phyloP scores from a whole-genome alignment of 495 filamentous ascomycete species.

The Thermochaetoides thermophila region DNA sequence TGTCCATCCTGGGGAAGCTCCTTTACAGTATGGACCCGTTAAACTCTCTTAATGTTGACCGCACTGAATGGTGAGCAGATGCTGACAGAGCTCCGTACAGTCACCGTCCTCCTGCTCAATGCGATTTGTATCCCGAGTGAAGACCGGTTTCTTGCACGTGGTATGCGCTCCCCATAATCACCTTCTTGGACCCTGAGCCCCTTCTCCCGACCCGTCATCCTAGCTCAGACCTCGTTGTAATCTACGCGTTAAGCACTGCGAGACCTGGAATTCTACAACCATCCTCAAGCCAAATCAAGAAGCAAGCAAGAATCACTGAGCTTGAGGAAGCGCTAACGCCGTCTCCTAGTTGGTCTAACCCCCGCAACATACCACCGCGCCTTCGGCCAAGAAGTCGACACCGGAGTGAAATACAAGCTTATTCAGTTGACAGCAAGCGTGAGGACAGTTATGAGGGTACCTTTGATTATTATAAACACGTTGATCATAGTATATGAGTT shows the following conservation, averaged over 20 bases:
- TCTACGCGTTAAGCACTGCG: no score
- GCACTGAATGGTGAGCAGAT: background rate
- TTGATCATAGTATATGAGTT: slow-evolving; percentile 82
- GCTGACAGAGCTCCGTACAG: slow-evolving; percentile 23
- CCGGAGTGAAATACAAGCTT: slow-evolving; percentile 73
- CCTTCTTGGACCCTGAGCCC: background rate
- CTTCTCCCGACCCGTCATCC: background rate
- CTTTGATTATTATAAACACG: slow-evolving; percentile 82
- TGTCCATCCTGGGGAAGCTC: slow-evolving; percentile 8
- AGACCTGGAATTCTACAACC: no score
- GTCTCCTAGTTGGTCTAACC: slow-evolving; percentile 90
- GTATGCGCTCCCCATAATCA: slow-evolving; percentile 41
- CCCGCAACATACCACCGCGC: slow-evolving; percentile 46
- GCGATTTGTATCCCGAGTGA: slow-evolving; percentile 91
- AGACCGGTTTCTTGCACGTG: slow-evolving; percentile 91
- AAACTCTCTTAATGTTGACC: background rate
- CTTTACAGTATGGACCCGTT: slow-evolving; percentile 4
- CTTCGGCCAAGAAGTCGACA: slow-evolving; percentile 57
- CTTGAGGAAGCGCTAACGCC: no score
- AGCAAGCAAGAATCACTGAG: no score
- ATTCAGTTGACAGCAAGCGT: slow-evolving; percentile 84
- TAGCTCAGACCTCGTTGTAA: no score
- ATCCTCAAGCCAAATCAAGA: no score
- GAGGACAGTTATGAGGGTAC: slow-evolving; percentile 90
- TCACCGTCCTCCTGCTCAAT: slow-evolving; percentile 76